Evolutionary conservation across 495 filamentous ascomycete genomes (phyloP), one percentile per base, ranked within the genome.

Genomic region (Podospora conica): DNA sequence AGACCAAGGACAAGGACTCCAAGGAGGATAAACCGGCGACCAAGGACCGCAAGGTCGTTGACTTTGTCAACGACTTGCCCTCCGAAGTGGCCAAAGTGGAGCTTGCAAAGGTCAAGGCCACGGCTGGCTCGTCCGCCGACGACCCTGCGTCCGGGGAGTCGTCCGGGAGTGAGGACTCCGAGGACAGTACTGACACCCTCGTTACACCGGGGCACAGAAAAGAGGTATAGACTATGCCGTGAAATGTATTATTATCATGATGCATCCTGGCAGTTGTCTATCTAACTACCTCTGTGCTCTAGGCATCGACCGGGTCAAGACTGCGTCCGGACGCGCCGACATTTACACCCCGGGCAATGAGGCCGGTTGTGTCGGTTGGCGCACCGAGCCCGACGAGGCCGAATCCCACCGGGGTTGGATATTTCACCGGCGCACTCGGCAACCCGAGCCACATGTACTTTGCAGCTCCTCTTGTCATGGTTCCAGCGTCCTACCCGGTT

Each of bases 301-400:
- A 84, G 81, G 40, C 40, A 48, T 48, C 40, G 40, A 48, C 40
- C 15, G 75, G 73, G 66, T 83, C 80, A 66, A 80, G 70, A 61
- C 71, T 85, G 67, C 85, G 85, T 73, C 83, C 85, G 15, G 79
- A 77, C 62, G 85, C 85, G 55, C 81, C 82, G 58, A 78, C 80
- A 53, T 86, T 87, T 64, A 81, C 83, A 11, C 83, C 85, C 54
- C 74, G 78, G 61, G 75, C 76, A n/a, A 48, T 71, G 24, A 61
- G 66, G 24, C 27, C 62, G 11, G 53, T 60, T 28, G 22, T 58
- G 24, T 15, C 55, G 18, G n/a, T 58, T 53, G 48, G 62, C 20
- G 20, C 58, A 28, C 18, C 65, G 20, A 71, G 66, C 53, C 66
- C 68, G 8, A 56, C 53, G 28, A 33, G 71, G 28, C 24, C 68